Evolutionary conservation across 1,284 basidiomycete species (phyloP).

Genomic region (Termitomyces sp.): DNA sequence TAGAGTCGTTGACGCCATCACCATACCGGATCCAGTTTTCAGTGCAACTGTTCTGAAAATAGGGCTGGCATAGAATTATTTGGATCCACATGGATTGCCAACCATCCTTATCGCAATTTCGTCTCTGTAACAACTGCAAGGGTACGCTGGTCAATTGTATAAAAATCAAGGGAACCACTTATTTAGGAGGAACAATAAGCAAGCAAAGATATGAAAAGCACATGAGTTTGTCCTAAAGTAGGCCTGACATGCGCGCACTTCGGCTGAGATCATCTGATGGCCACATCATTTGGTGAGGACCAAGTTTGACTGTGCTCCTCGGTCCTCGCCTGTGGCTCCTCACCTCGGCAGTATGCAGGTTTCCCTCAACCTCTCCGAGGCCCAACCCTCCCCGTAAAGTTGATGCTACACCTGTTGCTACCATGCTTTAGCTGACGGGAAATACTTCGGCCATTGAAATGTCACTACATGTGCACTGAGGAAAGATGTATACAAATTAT

Average conservation of each 20-base stretch:
- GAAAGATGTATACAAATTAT: not conserved
- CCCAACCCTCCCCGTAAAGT: not conserved
- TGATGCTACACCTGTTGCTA: not conserved
- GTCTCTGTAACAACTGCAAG: too few species aligned
- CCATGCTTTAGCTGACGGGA: not conserved
- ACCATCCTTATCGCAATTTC: not conserved
- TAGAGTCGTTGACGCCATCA: too few species aligned
- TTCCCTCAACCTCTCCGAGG: slow-evolving; percentile 8
- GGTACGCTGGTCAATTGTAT: too few species aligned
- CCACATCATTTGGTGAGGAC: not conserved
- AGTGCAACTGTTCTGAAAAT: slow-evolving; percentile 1
- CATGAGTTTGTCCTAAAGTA: not conserved
- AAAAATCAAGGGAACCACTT: not conserved
- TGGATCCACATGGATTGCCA: not conserved
- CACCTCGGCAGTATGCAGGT: slow-evolving; percentile 10
- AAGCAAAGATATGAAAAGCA: not conserved
- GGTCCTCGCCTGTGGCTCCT: not conserved
- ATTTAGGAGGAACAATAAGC: not conserved
- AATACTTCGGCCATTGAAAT: slow-evolving; percentile 8
- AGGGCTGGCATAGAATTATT: not conserved
- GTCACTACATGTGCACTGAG: not conserved
- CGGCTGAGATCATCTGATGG: slow-evolving; percentile 5
- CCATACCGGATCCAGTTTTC: slow-evolving; percentile 1
- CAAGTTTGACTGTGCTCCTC: slow-evolving; percentile 6
- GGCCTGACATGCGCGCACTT: not conserved